Evolutionary conservation across 805 yeast genomes (phyloP), one percentile per base, ranked within the genome.

Genomic region (Saccharomyces kudriavzevii): DNA sequence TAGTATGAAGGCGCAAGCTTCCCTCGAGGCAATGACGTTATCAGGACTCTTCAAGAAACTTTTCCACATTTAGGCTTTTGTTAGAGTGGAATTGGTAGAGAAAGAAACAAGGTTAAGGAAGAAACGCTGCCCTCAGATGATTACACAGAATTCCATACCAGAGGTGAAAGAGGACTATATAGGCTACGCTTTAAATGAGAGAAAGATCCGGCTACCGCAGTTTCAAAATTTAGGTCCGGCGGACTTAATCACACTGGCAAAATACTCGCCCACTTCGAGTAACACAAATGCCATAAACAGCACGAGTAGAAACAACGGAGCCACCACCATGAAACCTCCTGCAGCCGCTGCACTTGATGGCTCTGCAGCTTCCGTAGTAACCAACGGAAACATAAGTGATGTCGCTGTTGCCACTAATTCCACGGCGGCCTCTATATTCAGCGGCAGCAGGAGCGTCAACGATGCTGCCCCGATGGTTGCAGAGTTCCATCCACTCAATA

Each of bases 181-280:
- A 50, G 85, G 85, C 0, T 72, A 78, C 24, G 82, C 89, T 10
- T 65, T 86, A 47, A 77, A 78, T 51, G 89, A 84, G 63, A 75
- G 95, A 60, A 79, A 86, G 2, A 69, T 79, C 40, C 77, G 85
- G 58, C 70, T 87, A 48, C 77, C 77, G 49, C 73, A 79, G 45
- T 81, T 85, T 56, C 74, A 69, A 52, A 91, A 86, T 56, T 68
- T 87, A 53, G 95, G 95, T 11, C 87, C 90, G 10, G 87, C 85
- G 43, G 89, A 81, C 69, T 70, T 80, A 67, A 80, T 82, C 53
- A 65, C 69, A 2, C 31, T 69, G 52, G 59, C 65, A 43, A 69
- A 71, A 69, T 58, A 75, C 63, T 48, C 63, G 13, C 66, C 64
- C 11, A 61, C 68, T 2, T 60, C 67, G 27, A 46, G 59, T 51